Conservation (phyloP, 2,329 filamentous ascomycete species). For the Fusarium secorum region DNA sequence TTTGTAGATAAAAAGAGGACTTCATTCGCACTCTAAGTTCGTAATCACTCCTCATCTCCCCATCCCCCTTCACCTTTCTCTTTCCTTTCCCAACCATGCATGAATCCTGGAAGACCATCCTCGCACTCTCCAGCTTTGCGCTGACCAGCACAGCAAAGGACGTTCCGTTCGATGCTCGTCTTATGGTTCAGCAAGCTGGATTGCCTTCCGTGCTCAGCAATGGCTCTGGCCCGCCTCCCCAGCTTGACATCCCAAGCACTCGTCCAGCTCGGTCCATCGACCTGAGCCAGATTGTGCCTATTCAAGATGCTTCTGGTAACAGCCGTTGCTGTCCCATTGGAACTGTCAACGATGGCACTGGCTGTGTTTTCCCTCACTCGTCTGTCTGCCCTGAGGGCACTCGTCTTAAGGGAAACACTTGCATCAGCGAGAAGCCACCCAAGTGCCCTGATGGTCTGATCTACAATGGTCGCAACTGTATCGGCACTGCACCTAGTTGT, state of each 20-base stretch:
- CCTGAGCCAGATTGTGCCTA: conserved; percentile 6
- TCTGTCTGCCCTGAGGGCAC: conserved; percentile 17
- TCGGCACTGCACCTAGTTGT: neutral
- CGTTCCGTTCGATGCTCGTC: neutral
- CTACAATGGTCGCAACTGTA: conserved; percentile 11
- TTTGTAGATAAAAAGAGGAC: neutral
- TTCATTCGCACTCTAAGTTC: neutral
- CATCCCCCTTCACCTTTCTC: neutral
- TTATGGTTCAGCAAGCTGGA: conserved; percentile 1
- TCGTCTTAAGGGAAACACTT: conserved; percentile 17
- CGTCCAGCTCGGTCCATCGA: conserved; percentile 3
- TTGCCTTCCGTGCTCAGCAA: neutral
- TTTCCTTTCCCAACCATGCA: neutral
- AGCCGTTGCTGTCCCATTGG: conserved; percentile 16
- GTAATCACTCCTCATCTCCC: neutral
- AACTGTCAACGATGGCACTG: conserved; percentile 23
- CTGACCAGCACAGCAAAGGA: neutral
- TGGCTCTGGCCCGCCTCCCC: neutral
- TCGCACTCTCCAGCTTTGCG: neutral
- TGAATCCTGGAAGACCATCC: neutral
- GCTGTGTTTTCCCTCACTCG: conserved; percentile 27
- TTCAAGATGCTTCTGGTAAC: conserved; percentile 5
- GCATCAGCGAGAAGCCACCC: conserved; percentile 5
- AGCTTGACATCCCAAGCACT: neutral
- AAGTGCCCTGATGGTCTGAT: neutral